Conservation (phyloP, 306 rosid species). For the Vigna reflexopilosa region DNA sequence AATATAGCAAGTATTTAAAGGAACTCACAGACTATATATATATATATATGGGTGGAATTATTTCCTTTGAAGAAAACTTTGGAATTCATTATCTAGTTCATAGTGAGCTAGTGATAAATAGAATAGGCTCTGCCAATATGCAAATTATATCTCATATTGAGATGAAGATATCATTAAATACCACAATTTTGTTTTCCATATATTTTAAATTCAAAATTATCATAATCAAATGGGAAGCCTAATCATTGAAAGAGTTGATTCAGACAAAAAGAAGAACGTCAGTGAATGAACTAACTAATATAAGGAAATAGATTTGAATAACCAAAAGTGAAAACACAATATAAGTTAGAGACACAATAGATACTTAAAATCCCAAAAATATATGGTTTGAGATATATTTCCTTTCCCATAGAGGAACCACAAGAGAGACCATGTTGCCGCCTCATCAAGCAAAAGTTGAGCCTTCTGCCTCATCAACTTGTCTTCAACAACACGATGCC, state of each 20-base stretch:
- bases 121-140: conserved; percentile 13
- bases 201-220: conserved; percentile 13
- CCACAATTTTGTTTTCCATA: conserved; percentile 15
- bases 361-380: conserved; percentile 31
- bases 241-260: conserved; percentile 19
- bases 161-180: conserved; percentile 22
- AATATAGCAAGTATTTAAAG: conserved; percentile 4
- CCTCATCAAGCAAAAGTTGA: conserved; percentile 91
- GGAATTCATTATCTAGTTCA: conserved; percentile 7
- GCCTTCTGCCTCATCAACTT: conserved; percentile 97
- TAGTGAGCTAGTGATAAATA: conserved; percentile 10
- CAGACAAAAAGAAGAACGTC: conserved; percentile 6
- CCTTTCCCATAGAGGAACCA: conserved; percentile 98
- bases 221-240: conserved; percentile 4
- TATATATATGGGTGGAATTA: conserved; percentile 7
- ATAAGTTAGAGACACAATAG: conserved; percentile 28
- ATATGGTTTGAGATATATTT: conserved; percentile 54
- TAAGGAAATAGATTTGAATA: conserved; percentile 32
- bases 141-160: conserved; percentile 19
- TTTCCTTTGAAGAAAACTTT: conserved; percentile 20
- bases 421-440: conserved; percentile 97
- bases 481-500: conserved; percentile 89
- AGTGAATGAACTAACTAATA: conserved; percentile 12
- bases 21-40: conserved; percentile 20
- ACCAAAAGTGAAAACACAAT: conserved; percentile 29